Evolutionary conservation across 768 basidiomycete species (phyloP).

Genomic region (Tricholoma flavovirens): DNA sequence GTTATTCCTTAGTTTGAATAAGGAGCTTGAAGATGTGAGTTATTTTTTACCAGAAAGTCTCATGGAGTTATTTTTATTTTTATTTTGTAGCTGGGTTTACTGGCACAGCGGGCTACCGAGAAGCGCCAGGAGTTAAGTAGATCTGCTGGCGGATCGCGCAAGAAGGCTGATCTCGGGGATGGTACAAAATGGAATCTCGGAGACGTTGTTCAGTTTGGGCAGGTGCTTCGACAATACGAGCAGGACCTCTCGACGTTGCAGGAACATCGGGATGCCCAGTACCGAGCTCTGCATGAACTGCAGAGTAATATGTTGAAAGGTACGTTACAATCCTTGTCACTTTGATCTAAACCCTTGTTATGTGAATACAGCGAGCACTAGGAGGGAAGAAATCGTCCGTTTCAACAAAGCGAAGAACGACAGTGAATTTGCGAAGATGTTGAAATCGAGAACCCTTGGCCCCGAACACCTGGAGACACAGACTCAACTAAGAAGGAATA

Average conservation of each 20-base stretch:
- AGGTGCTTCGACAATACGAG: slow-evolving; percentile 40
- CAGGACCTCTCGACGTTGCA: slow-evolving; percentile 48
- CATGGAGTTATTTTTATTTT: slow-evolving; percentile 1
- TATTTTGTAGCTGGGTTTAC: slow-evolving; percentile 34
- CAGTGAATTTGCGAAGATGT: slow-evolving; percentile 69
- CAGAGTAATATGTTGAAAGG: slow-evolving; percentile 67
- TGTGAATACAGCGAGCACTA: slow-evolving; percentile 56
- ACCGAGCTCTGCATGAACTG: slow-evolving; percentile 45
- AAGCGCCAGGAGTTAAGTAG: slow-evolving; percentile 31
- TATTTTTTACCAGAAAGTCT: neutral
- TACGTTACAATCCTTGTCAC: slow-evolving; percentile 20
- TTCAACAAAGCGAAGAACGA: slow-evolving; percentile 78
- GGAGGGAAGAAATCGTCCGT: slow-evolving; percentile 76
- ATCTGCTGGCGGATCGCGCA: slow-evolving; percentile 33
- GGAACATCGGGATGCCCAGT: slow-evolving; percentile 33
- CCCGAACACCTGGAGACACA: slow-evolving; percentile 88
- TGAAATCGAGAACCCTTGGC: slow-evolving; percentile 71
- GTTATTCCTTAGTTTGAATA: slow-evolving; percentile 40
- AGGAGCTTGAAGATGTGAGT: slow-evolving; percentile 59
- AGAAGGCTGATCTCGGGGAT: slow-evolving; percentile 41
- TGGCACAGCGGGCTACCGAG: slow-evolving; percentile 33
- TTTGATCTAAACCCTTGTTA: neutral
- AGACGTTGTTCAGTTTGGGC: slow-evolving; percentile 49
- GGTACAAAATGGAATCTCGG: slow-evolving; percentile 46
- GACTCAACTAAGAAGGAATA: slow-evolving; percentile 61